Evolutionary conservation across 495 filamentous ascomycete species (phyloP), one percentile per base, ranked within the genome.

Genomic region (Penicillium subrubescens): DNA sequence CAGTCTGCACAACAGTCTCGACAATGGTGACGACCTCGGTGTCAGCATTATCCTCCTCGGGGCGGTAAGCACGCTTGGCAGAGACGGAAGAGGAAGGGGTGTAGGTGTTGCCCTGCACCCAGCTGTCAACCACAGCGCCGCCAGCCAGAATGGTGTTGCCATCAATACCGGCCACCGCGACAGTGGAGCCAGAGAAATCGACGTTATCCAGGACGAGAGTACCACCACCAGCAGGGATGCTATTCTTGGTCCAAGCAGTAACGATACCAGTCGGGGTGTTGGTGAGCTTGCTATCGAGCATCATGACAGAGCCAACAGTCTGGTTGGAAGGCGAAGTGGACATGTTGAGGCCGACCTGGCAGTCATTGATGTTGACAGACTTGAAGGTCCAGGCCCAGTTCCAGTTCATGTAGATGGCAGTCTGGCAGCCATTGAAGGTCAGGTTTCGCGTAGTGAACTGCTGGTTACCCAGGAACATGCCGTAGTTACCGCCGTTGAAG

Each of bases 391-490:
- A 98, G 10, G 89, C 86, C 94, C 93, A 96, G 77, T 93, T 90
- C 93, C 92, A 97, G 83, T 94, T 94, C 90, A 93, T 91, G 80
- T 85, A 95, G 62, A 97, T 74, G 57, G 91, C 92, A 25, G 94
- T 97, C 70, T 93, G 83, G 79, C 92, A 95, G 77, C 87, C 85
- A 71, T 93, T 95, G 84, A 97, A 97, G 35, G 84, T 90, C 71
- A 97, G 68, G 78, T 97, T 97, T 63, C 94, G 90, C 59, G 90
- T 93, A 7, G 94, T 96, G 77, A 95, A 97, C 75, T 98, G 94
- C 78, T 98, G 94, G 78, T 92, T 97, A 57, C 94, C 94, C 15
- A 96, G 83, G 81, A 93, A 94, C 63, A 90, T 88, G 39, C 93
- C 92, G 71, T 89, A 91, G 62, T 85, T 84, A 68, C 94, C 94